phyloP scores from a whole-genome alignment of 176 grass and related monocot species.

The Rhynchospora breviuscula region DNA sequence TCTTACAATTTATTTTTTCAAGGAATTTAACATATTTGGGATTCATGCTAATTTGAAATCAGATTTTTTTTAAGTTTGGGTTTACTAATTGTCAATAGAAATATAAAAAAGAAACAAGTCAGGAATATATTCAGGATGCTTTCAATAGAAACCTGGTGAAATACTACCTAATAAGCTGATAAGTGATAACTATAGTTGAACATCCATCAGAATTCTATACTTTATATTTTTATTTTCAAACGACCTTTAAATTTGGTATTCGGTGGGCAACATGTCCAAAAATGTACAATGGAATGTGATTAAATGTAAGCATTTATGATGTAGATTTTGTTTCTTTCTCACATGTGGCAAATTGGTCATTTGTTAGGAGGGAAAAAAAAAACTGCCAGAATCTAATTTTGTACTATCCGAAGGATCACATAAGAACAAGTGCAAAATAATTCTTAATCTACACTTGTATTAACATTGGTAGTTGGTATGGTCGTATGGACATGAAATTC shows the following conservation, averaged over 20 bases:
- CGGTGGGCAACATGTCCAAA: background rate
- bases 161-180: constrained; percentile 3
- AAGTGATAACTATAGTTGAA: background rate
- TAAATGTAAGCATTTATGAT: background rate
- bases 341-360: constrained; percentile 1
- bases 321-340: background rate
- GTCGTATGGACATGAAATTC: constrained; percentile 22
- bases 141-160: background rate
- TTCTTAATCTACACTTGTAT: background rate
- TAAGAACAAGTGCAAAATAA: background rate
- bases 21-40: background rate
- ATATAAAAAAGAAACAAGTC: background rate
- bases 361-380: background rate
- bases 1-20: background rate
- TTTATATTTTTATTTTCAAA: background rate
- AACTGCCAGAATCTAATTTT: background rate
- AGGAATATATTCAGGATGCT: background rate
- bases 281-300: background rate
- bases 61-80: background rate
- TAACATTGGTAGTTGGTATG: background rate
- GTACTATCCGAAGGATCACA: background rate
- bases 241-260: background rate
- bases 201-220: background rate
- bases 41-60: background rate
- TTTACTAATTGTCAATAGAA: background rate